These are phyloP conservation scores for Pythium oligandrum DNA, from an alignment of 352 stramenopile genomes.

Conservation along the genomic window DNA sequence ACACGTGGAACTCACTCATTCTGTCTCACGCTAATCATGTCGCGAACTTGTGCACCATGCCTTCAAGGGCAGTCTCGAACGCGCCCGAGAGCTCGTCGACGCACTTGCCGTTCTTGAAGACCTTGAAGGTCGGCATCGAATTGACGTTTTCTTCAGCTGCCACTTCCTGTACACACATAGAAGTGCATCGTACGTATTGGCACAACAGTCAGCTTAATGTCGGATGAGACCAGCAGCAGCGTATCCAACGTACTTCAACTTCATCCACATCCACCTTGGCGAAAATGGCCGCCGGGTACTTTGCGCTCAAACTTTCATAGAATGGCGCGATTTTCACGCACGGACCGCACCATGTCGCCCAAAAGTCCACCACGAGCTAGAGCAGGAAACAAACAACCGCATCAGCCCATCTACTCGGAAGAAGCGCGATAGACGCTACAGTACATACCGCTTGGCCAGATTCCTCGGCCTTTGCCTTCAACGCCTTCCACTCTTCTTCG, in stretches of 20 bases:
- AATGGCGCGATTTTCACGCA: conserved; percentile 75
- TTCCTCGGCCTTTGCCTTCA: conserved; percentile 42
- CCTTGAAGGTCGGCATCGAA: conserved; percentile 92
- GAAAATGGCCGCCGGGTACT: conserved; percentile 51
- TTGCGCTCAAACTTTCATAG: conserved; percentile 64
- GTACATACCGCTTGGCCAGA: conserved; percentile 37
- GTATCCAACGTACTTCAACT: conserved; percentile 31
- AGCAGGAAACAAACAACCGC: neutral
- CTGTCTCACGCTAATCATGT: neutral
- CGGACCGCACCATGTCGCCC: conserved; percentile 80
- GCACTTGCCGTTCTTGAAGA: conserved; percentile 87
- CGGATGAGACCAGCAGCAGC: neutral
- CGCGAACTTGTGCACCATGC: conserved; percentile 45
- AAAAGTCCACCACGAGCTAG: conserved; percentile 83
- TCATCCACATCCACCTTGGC: conserved; percentile 80
- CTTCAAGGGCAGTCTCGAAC: conserved; percentile 52
- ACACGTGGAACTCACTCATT: too few species aligned
- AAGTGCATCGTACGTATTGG: neutral
- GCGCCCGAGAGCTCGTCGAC: conserved; percentile 85
- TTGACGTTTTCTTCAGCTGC: conserved; percentile 47
- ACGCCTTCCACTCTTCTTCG: conserved; percentile 45
- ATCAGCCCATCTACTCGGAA: neutral
- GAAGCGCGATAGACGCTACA: too few species aligned
- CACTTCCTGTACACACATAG: conserved; percentile 6
- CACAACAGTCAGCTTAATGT: neutral